These are phyloP conservation scores for Didymella lethalis DNA, from an alignment of 2,329 filamentous ascomycete species.

Conservation along the genomic window DNA sequence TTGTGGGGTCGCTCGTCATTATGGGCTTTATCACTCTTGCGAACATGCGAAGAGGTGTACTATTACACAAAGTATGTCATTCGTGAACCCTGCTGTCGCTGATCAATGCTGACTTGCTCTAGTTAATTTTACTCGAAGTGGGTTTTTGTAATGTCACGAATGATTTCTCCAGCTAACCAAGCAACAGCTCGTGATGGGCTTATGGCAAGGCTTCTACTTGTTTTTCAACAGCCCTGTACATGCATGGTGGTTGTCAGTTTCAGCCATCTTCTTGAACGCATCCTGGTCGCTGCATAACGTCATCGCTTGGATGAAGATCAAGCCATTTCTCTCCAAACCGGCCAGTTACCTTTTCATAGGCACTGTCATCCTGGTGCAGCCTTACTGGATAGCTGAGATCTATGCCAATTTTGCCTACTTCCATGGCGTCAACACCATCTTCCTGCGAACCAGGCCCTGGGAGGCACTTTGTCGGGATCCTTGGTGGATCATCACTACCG, in stretches of 20 bases:
- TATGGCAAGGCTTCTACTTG: slow-evolving; percentile 66
- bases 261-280: slow-evolving; percentile 67
- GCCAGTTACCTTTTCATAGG: slow-evolving; percentile 65
- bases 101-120: slow-evolving; percentile 25
- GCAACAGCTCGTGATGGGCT: slow-evolving; percentile 61
- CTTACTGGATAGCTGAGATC: slow-evolving; percentile 71
- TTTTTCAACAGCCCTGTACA: slow-evolving; percentile 65
- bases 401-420: slow-evolving; percentile 72
- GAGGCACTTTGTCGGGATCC: slow-evolving; percentile 70
- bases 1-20: slow-evolving; percentile 56
- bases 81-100: background rate
- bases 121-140: slow-evolving; percentile 60
- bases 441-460: slow-evolving; percentile 63
- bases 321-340: slow-evolving; percentile 63
- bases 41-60: slow-evolving; percentile 58
- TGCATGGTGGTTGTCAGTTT: slow-evolving; percentile 70
- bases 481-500: slow-evolving; percentile 72
- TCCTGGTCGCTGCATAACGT: slow-evolving; percentile 72
- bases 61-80: slow-evolving; percentile 55
- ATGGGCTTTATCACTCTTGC: slow-evolving; percentile 59
- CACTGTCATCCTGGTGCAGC: slow-evolving; percentile 66
- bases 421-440: slow-evolving; percentile 62
- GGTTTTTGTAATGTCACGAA: slow-evolving; percentile 10
- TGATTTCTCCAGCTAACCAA: slow-evolving; percentile 20
- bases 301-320: slow-evolving; percentile 72